These are phyloP conservation scores for Epichloe festucae DNA, from an alignment of 2,329 filamentous ascomycete species.

Conservation along the genomic window DNA sequence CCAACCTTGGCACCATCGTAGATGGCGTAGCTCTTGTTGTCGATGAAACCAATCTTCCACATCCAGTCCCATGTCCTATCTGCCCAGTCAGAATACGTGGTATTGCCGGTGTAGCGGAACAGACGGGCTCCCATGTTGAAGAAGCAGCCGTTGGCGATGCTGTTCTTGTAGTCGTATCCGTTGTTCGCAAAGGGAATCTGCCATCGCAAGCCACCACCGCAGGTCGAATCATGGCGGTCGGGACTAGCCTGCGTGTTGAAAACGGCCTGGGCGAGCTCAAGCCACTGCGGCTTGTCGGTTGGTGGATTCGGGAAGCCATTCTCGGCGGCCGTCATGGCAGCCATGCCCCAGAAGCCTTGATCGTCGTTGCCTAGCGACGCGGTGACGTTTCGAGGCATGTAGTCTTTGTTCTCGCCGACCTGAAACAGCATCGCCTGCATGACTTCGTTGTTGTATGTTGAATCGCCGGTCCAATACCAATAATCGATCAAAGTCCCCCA, in stretches of 20 bases:
- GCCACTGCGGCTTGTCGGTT: slow-evolving; percentile 35
- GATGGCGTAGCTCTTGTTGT: slow-evolving; percentile 43
- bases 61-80: slow-evolving; percentile 52
- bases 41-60: slow-evolving; percentile 41
- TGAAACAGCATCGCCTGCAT: slow-evolving; percentile 40
- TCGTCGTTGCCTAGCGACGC: slow-evolving; percentile 48
- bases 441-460: slow-evolving; percentile 40
- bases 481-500: slow-evolving; percentile 53
- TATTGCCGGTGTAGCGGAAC: slow-evolving; percentile 54
- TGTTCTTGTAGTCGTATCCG: slow-evolving; percentile 66
- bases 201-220: slow-evolving; percentile 56
- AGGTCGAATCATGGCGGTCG: slow-evolving; percentile 43
- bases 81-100: slow-evolving; percentile 52
- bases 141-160: slow-evolving; percentile 45
- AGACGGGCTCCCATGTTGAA: slow-evolving; percentile 57
- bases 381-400: slow-evolving; percentile 42
- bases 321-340: slow-evolving; percentile 46
- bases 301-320: slow-evolving; percentile 42
- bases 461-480: slow-evolving; percentile 48
- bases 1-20: slow-evolving; percentile 43
- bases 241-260: slow-evolving; percentile 44
- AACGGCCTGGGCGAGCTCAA: slow-evolving; percentile 48
- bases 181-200: slow-evolving; percentile 64
- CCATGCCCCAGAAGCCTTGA: slow-evolving; percentile 56
- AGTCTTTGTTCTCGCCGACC: slow-evolving; percentile 37